Evolutionary conservation across 192 early-diverging fungal species (phyloP).

Genomic region (Pilaira anomala): DNA sequence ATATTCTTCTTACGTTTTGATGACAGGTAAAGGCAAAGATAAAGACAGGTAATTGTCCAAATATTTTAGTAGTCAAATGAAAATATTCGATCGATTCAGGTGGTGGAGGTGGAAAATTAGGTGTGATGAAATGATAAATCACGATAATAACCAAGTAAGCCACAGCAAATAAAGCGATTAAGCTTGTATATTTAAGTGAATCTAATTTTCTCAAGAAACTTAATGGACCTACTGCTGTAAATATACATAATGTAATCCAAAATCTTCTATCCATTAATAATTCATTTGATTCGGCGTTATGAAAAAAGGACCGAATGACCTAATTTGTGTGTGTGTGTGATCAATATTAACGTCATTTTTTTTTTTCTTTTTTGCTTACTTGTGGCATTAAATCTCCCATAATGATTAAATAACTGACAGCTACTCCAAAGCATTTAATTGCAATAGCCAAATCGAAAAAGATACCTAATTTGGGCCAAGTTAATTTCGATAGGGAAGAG

Average conservation of each 20-base stretch:
- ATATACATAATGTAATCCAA: conserved; percentile 84
- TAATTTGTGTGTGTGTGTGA: background rate
- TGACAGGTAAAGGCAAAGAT: conserved; percentile 99
- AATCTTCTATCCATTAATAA: conserved; percentile 64
- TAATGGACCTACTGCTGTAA: conserved; percentile 64
- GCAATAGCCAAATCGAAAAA: conserved; percentile 96
- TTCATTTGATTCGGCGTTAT: background rate
- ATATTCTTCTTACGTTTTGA: conserved; percentile 71
- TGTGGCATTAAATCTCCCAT: conserved; percentile 90
- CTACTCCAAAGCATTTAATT: conserved; percentile 98
- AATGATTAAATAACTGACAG: conserved; percentile 92
- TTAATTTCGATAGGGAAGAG: conserved; percentile 85
- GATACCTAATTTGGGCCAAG: conserved; percentile 85
- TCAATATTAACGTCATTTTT: background rate
- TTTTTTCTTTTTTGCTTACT: conserved; percentile 41
- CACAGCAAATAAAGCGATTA: conserved; percentile 82
- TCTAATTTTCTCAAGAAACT: conserved; percentile 82
- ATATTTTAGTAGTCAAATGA: conserved; percentile 58
- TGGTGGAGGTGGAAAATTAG: conserved; percentile 39
- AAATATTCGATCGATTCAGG: conserved; percentile 57
- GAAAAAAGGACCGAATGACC: conserved; percentile 17
- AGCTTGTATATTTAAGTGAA: conserved; percentile 86
- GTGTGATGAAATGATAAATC: conserved; percentile 65
- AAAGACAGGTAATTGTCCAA: conserved; percentile 88
- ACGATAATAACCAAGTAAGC: conserved; percentile 87